Base-by-base conservation (phyloP, 176 grass and related monocot genomes). In the Tillandsia fasciculata region DNA sequence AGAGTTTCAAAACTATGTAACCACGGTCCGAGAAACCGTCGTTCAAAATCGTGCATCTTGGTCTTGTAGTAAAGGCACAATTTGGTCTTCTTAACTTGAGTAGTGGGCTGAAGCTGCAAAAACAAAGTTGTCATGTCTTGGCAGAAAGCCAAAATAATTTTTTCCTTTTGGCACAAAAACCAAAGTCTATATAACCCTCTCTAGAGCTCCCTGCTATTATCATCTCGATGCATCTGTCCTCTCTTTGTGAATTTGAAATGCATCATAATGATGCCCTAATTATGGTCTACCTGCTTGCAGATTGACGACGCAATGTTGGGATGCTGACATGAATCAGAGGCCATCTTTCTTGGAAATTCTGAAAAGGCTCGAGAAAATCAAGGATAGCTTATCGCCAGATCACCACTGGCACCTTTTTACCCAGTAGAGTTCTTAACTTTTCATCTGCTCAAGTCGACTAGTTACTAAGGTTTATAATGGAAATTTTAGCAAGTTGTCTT, bases 331-430 rank as follows among this genome's bases (percentile, higher is more conserved):
- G 84, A 82, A 72, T 63, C 42, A 82, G 56, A 90, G 95, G 51
- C 95, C 95, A 51, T 94, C 95, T 63, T 99, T 99, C 81, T 70
- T 99, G 33, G 95, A 94, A 63, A 99, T 99, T 52, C 89, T 99
- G 65, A 99, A 91, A 78, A 88, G 52, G 75, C 89, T 99, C 10
- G 95, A 99, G 70, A 90, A 77, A 74, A 86, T 90, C 65, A 99
- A 94, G 84, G 90, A 99, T 12, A 76, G 15, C 49, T 52, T 90
- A 56, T 51, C 81, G 20, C 70, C 86, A 0, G 95, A 99, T 68
- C 83, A 82, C 77, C 84, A 86, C 63, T 99, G 95, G 95, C 84
- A 83, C 79, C 86, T 99, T 54, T 99, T 99, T 73, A 75, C 73
- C 47, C 81, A 82, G 67, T 88, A 80, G 63, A 50, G 33, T 75